A percentile compares a stretch with the other conserved stretches of the same genome.
Conservation (phyloP, 345 rosid species). For the Pelargonium nanum region DNA sequence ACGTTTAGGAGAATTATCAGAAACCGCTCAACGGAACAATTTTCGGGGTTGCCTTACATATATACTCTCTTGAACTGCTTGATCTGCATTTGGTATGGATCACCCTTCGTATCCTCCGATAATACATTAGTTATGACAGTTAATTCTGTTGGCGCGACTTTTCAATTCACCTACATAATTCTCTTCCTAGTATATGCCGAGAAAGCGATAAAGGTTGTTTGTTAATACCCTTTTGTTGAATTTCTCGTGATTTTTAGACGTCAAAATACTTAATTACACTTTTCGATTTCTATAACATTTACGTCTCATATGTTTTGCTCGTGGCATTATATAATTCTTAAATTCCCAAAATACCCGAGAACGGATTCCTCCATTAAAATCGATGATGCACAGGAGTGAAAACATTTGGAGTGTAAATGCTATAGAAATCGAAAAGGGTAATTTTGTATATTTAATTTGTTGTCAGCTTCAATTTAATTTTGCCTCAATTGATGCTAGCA, state of each 20-base stretch:
- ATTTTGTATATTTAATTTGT: too few species aligned
- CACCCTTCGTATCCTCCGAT: slow-evolving; percentile 50
- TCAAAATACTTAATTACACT: too few species aligned
- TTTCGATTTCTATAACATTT: too few species aligned
- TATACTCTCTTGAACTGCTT: slow-evolving; percentile 74
- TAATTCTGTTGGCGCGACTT: slow-evolving; percentile 58
- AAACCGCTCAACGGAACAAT: slow-evolving; percentile 57
- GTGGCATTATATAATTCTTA: too few species aligned
- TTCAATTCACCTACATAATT: slow-evolving; percentile 50
- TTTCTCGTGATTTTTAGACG: too few species aligned
- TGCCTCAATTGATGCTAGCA: slow-evolving; percentile 16
- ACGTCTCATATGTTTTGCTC: too few species aligned
- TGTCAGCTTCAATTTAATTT: slow-evolving; percentile 1
- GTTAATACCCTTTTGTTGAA: too few species aligned
- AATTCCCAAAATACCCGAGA: too few species aligned
- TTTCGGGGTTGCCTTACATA: slow-evolving; percentile 74
- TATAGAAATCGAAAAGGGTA: too few species aligned
- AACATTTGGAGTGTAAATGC: too few species aligned
- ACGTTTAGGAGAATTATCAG: slow-evolving; percentile 72
- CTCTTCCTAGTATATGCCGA: slow-evolving; percentile 53
- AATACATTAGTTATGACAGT: slow-evolving; percentile 55
- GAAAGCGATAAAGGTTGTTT: slow-evolving; percentile 52
- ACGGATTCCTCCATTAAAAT: too few species aligned
- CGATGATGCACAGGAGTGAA: too few species aligned
- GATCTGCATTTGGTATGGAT: slow-evolving; percentile 73